Base-by-base conservation (phyloP, 169 alveolate species). In the Plasmodium gonderi region DNA sequence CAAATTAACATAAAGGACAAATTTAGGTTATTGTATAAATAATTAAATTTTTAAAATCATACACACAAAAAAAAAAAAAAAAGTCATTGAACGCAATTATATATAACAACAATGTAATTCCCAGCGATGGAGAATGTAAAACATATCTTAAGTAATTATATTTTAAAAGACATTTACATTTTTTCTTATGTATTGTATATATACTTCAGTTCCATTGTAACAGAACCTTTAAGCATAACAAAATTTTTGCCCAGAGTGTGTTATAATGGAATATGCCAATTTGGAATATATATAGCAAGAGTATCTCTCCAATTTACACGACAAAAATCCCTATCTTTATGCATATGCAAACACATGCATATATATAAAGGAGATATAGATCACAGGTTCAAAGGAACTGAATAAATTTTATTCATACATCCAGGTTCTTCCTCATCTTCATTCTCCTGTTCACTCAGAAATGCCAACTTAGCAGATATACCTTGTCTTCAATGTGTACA, bases 21-120 rank as follows among this genome's bases (percentile, higher is more conserved):
- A 75, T 75, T 40, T 7, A 1, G 9, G n/a, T 12, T 42, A 23
- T 75, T 75, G 33, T 26, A 6, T 40, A 40, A 40, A 40, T 36
- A 12, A 38, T 75, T 75, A 38, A 75, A 33, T 17, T 75, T 40
- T 75, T 40, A 42, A 75, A 36, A 42, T 23, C 23, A 60, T 20
- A 36, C 36, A 60, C 51, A 40, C 69, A 7, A 54, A 54, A 54
- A 54, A 54, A 54, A 54, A 54, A 75, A 75, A 75, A 75, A 75
- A 38, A 20, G 11, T 36, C 8, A 75, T 40, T 60, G 38, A 60
- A 60, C 38, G 26, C 72, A 60, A 60, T 20, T 60, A n/a, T 60
- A n/a, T 60, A 60, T 36, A 60, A 60, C 14, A 23, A 29, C 40
- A 23, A n/a, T 60, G 36, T 4, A 60, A 60, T 60, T 60, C 12